Conservation (phyloP, 768 basidiomycete species). For the Hemileccinum rubropunctum region DNA sequence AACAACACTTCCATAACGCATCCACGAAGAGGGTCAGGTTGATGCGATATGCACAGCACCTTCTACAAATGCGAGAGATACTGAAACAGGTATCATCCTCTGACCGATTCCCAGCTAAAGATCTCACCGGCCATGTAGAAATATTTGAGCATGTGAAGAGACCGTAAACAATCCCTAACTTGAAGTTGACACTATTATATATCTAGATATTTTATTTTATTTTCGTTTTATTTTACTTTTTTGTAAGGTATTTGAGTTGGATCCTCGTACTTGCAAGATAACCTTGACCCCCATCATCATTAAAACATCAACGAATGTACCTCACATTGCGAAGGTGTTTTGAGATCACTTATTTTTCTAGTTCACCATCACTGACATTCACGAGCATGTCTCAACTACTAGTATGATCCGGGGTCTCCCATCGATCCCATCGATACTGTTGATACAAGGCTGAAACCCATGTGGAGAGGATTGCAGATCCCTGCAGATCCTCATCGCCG, state of each 20-base stretch:
- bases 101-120: constrained; percentile 25
- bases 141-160: constrained; percentile 24
- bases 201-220: too few species aligned
- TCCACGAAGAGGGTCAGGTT: constrained; percentile 26
- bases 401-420: constrained; percentile 19
- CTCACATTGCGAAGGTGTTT: constrained; percentile 20
- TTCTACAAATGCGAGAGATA: constrained; percentile 10
- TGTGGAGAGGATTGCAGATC: constrained; percentile 13
- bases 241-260: not conserved
- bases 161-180: constrained; percentile 7
- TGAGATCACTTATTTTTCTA: not conserved
- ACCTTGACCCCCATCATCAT: not conserved
- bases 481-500: constrained; percentile 21
- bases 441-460: constrained; percentile 10
- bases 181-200: constrained; percentile 6
- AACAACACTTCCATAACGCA: constrained; percentile 27
- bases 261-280: constrained; percentile 9
- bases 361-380: constrained; percentile 13
- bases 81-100: constrained; percentile 32
- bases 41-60: constrained; percentile 7
- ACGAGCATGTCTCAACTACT: constrained; percentile 17
- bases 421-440: constrained; percentile 10
- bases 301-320: constrained; percentile 5
- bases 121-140: constrained; percentile 19
- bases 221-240: not conserved